These are phyloP conservation scores for Wickerhamomyces bovis DNA, from an alignment of 805 yeast species.

Conservation along the genomic window DNA sequence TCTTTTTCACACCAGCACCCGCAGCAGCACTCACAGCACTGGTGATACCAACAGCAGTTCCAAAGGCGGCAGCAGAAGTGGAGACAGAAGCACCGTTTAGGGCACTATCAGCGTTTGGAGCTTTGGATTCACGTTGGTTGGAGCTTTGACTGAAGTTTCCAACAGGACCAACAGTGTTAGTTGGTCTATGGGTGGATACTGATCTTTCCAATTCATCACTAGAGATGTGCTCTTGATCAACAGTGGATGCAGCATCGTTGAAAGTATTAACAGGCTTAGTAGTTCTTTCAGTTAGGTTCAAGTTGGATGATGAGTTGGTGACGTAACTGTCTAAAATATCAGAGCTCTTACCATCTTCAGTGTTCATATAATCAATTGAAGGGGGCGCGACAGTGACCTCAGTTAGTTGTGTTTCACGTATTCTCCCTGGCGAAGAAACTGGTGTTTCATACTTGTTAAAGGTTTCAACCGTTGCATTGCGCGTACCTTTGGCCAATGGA, in stretches of 20 bases:
- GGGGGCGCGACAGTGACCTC: background rate
- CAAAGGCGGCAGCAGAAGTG: conserved; percentile 7
- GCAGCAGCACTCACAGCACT: conserved; percentile 9
- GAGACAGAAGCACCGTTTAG: conserved; percentile 1
- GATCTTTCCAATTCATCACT: conserved; percentile 1
- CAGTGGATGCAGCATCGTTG: background rate
- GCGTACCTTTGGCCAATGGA: background rate
- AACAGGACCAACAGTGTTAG: background rate
- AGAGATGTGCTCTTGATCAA: background rate
- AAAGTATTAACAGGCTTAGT: background rate
- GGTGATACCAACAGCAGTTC: conserved; percentile 8
- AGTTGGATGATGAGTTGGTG: conserved; percentile 12
- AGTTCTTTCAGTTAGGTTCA: background rate
- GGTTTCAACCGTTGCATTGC: background rate
- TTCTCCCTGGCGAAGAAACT: conserved; percentile 4
- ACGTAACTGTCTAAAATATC: conserved; percentile 26
- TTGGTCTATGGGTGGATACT: background rate
- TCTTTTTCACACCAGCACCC: conserved; percentile 3
- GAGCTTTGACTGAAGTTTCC: background rate
- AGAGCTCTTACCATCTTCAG: conserved; percentile 15
- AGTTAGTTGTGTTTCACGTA: background rate
- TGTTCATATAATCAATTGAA: conserved; percentile 3
- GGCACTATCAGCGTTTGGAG: background rate
- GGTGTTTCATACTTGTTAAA: conserved; percentile 6
- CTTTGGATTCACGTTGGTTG: background rate